phyloP scores from a whole-genome alignment of 495 filamentous ascomycete genomes.

The Lasiosphaeris hirsuta region DNA sequence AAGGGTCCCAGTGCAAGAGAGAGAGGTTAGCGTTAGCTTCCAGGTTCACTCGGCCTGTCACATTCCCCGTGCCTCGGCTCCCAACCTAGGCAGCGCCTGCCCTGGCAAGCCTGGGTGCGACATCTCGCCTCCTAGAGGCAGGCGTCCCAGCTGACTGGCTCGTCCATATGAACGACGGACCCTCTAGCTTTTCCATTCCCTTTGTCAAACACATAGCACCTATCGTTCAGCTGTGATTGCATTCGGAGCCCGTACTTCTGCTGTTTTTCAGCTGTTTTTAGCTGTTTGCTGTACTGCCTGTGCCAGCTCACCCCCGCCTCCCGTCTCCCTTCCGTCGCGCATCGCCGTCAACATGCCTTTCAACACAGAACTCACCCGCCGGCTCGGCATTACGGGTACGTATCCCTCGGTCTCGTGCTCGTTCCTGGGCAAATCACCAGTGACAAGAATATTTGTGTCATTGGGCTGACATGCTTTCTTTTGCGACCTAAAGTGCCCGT shows the following conservation, averaged over 20 bases:
- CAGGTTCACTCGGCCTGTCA: background rate
- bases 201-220: background rate
- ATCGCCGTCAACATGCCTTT: slow-evolving; percentile 68
- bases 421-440: background rate
- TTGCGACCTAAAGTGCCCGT: slow-evolving; percentile 66
- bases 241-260: background rate
- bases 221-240: background rate
- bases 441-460: background rate
- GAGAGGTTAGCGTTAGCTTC: too few species aligned
- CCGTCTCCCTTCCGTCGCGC: background rate
- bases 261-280: slow-evolving; percentile 12
- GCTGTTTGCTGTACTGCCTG: background rate
- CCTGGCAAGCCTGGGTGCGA: too few species aligned
- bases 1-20: too few species aligned
- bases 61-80: background rate
- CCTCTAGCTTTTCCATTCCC: background rate
- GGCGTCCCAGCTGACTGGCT: background rate
- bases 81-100: background rate
- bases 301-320: slow-evolving; percentile 10
- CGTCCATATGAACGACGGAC: too few species aligned
- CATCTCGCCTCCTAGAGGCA: background rate
- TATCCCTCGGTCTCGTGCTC: background rate
- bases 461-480: slow-evolving; percentile 25
- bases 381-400: slow-evolving; percentile 80
- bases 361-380: slow-evolving; percentile 83